These are phyloP conservation scores for Amoeboaphelidium protococcarum DNA, from an alignment of 371 early-diverging fungal genomes.

Conservation along the genomic window DNA sequence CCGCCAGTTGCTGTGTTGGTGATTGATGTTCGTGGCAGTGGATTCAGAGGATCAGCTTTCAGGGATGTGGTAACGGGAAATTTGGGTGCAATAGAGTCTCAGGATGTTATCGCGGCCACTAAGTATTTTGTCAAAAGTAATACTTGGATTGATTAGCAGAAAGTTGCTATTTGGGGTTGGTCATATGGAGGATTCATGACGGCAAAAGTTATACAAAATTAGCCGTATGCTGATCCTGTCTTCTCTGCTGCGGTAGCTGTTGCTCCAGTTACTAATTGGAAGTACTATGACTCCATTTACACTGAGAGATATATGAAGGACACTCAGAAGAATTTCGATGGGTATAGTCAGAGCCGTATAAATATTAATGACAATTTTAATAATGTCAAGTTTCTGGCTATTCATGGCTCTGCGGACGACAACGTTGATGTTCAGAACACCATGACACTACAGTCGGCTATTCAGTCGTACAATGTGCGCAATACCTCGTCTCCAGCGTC, in stretches of 20 bases:
- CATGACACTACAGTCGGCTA: no score
- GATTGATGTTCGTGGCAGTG: conserved; percentile 74
- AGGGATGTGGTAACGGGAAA: conserved; percentile 40
- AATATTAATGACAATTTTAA: conserved; percentile 52
- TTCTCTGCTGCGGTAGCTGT: conserved; percentile 71
- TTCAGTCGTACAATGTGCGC: no score
- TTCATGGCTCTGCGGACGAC: conserved; percentile 85
- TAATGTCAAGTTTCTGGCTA: conserved; percentile 40
- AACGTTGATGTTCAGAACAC: no score
- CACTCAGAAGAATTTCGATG: conserved; percentile 39
- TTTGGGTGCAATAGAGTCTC: conserved; percentile 51
- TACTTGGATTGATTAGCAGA: conserved; percentile 45
- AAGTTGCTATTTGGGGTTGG: conserved; percentile 94
- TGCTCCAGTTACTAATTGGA: conserved; percentile 90
- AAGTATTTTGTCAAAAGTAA: conserved; percentile 13
- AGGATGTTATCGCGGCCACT: conserved; percentile 62
- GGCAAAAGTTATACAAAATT: conserved; percentile 51
- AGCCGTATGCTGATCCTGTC: conserved; percentile 44
- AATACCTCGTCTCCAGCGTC: no score
- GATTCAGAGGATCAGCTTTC: conserved; percentile 53
- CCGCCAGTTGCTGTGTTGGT: conserved; percentile 11
- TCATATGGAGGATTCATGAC: conserved; percentile 83
- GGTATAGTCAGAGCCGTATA: conserved; percentile 53
- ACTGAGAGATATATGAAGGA: conserved; percentile 90
- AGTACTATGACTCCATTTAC: conserved; percentile 62